Conservation (phyloP, 345 rosid species). For the Eucalyptus curtisii region DNA sequence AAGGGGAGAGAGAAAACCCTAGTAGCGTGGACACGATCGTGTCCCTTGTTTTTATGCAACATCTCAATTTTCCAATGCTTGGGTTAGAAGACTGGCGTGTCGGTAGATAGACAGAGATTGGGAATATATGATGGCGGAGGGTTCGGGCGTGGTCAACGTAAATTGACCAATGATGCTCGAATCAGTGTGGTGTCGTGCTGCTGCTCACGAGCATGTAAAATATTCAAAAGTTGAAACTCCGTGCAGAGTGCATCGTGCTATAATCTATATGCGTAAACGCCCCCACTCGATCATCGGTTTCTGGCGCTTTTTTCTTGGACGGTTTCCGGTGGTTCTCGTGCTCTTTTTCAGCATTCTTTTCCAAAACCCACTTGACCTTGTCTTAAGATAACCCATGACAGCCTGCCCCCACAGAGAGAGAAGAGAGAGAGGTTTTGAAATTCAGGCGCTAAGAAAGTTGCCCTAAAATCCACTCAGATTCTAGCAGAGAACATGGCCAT, state of each 20-base stretch:
- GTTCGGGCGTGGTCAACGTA: neutral
- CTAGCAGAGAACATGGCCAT: neutral
- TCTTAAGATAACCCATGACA: neutral
- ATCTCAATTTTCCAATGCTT: neutral
- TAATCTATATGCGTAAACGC: neutral
- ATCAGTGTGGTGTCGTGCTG: neutral
- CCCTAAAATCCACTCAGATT: neutral
- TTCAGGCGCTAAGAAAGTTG: neutral
- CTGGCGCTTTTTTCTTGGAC: neutral
- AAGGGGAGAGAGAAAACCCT: neutral
- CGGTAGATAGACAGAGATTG: neutral
- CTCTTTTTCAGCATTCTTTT: neutral
- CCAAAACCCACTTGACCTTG: neutral
- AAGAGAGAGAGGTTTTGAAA: neutral
- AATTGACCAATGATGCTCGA: neutral
- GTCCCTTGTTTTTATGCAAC: neutral
- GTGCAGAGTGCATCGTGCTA: neutral
- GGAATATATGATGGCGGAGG: neutral
- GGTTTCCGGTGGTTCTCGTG: neutral
- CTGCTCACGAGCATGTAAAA: neutral
- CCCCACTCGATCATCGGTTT: neutral
- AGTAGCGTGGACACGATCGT: neutral
- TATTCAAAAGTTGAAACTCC: neutral
- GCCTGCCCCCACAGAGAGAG: neutral
- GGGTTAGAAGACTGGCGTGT: neutral